Conservation (phyloP, 2,329 filamentous ascomycete species). For the Purpureocillium takamizusanense region DNA sequence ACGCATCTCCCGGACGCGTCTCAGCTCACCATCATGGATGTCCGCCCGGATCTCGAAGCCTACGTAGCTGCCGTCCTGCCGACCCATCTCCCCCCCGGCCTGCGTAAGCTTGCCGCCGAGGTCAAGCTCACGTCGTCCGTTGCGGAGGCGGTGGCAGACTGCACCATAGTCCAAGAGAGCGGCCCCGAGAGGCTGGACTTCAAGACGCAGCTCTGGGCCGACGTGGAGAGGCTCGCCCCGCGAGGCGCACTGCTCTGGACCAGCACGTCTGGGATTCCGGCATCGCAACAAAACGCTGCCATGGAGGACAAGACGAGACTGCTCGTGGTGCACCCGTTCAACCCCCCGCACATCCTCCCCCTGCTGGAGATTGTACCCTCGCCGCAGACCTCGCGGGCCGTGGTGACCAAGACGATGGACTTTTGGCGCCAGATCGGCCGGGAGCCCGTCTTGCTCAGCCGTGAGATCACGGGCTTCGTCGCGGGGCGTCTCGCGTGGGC, state of each 20-base stretch:
- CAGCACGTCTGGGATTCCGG: background rate
- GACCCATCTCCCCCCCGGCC: background rate
- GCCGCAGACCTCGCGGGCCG: too few species aligned
- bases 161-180: background rate
- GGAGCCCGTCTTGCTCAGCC: too few species aligned
- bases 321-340: too few species aligned
- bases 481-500: too few species aligned
- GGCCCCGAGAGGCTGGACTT: background rate
- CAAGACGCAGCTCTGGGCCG: background rate
- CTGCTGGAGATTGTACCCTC: too few species aligned
- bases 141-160: background rate
- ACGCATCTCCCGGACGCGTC: background rate
- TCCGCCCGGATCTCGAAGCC: background rate
- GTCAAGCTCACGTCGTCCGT: background rate
- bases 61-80: background rate
- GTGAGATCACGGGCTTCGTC: too few species aligned
- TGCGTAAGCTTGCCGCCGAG: too few species aligned
- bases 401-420: too few species aligned
- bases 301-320: too few species aligned
- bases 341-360: too few species aligned
- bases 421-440: too few species aligned
- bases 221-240: background rate
- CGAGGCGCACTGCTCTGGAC: background rate
- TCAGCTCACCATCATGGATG: background rate
- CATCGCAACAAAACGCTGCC: background rate